Evolutionary conservation across 2,329 filamentous ascomycete species (phyloP).

Genomic region (Verticillium longisporum): DNA sequence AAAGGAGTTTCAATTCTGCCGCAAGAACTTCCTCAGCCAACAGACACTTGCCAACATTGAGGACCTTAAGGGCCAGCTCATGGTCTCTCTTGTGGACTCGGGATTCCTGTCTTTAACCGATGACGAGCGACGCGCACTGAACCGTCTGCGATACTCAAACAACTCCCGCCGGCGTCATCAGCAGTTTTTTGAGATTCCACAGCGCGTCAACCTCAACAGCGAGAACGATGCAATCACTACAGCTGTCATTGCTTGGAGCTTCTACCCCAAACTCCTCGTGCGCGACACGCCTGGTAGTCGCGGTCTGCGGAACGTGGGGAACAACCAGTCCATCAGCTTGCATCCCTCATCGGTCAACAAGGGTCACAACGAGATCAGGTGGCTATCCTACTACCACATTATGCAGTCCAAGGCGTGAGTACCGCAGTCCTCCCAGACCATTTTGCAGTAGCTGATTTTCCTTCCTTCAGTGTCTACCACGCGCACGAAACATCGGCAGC

Average conservation of each 20-base stretch:
- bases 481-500: conserved; percentile 82
- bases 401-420: conserved; percentile 82
- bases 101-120: conserved; percentile 71
- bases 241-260: conserved; percentile 85
- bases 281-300: conserved; percentile 64
- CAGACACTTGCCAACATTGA: conserved; percentile 89
- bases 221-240: conserved; percentile 73
- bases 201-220: conserved; percentile 67
- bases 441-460: not conserved
- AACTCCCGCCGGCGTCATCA: conserved; percentile 50
- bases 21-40: conserved; percentile 87
- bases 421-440: conserved; percentile 4
- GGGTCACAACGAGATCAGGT: conserved; percentile 58
- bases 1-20: conserved; percentile 84
- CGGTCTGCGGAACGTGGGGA: conserved; percentile 84
- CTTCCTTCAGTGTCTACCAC: conserved; percentile 60
- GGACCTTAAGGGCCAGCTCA: conserved; percentile 86
- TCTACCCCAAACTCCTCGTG: conserved; percentile 88
- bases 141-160: conserved; percentile 57
- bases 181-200: conserved; percentile 76
- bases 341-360: conserved; percentile 90
- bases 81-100: conserved; percentile 78
- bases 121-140: conserved; percentile 64
- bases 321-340: conserved; percentile 84
- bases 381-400: conserved; percentile 93